A percentile compares a stretch with the other conserved stretches of the same genome.
phyloP scores from a whole-genome alignment of 495 filamentous ascomycete species.

The Rhizodiscina lignyota region DNA sequence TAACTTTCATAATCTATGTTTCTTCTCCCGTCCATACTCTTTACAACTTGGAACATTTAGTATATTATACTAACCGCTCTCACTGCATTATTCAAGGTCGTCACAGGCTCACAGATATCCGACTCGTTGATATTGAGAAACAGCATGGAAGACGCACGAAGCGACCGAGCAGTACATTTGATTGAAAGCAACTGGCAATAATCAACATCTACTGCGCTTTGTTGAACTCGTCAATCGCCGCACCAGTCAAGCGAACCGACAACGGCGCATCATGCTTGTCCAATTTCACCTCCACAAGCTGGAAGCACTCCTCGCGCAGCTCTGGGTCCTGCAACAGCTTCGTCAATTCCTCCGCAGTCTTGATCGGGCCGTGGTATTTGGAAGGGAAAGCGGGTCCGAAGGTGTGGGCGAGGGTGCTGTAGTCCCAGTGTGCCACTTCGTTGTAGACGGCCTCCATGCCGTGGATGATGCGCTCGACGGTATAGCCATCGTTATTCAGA shows the following conservation, averaged over 20 bases:
- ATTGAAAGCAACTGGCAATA: too few species aligned
- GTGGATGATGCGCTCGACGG: constrained; percentile 16
- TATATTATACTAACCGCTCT: too few species aligned
- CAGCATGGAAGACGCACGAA: too few species aligned
- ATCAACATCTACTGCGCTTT: too few species aligned
- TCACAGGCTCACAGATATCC: too few species aligned
- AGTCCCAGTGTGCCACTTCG: constrained; percentile 7
- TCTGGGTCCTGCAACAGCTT: constrained; percentile 2
- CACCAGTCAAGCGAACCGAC: constrained; percentile 3
- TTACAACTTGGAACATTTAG: too few species aligned
- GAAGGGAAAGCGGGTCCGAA: constrained; percentile 5
- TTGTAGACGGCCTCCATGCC: constrained; percentile 12
- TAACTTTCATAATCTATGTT: too few species aligned
- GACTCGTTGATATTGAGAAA: too few species aligned
- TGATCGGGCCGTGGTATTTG: constrained; percentile 7
- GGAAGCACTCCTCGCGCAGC: constrained; percentile 3
- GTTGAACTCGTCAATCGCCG: constrained; percentile 6
- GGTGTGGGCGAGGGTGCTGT: constrained; percentile 3
- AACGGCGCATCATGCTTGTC: constrained; percentile 1
- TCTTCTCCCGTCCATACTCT: too few species aligned
- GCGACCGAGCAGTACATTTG: too few species aligned
- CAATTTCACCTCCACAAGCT: constrained; percentile 3
- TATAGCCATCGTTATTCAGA: constrained; percentile 17
- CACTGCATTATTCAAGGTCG: too few species aligned
- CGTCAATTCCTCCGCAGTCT: constrained; percentile 3